phyloP scores from a whole-genome alignment of 345 rosid genomes.

The Sisymbrium altissimum region DNA sequence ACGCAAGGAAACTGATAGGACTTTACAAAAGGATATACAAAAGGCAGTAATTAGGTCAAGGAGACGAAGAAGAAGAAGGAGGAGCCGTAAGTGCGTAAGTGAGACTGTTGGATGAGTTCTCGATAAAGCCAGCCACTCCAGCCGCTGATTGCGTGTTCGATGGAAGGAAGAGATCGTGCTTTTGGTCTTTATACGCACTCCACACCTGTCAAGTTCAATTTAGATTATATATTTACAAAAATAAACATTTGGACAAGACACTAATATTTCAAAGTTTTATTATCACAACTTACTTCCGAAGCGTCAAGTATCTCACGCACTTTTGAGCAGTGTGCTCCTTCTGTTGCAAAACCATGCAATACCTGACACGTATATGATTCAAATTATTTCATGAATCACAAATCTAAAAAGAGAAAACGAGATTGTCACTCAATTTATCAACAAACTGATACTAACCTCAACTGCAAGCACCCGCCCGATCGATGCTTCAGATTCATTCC shows the following conservation, averaged over 20 bases:
- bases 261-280: background rate
- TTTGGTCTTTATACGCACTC: constrained; percentile 97
- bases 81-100: constrained; percentile 86
- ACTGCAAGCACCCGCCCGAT: constrained; percentile 97
- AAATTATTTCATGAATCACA: background rate
- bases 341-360: constrained; percentile 93
- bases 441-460: constrained; percentile 50
- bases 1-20: background rate
- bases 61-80: constrained; percentile 28
- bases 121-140: constrained; percentile 96
- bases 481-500: constrained; percentile 99
- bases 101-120: constrained; percentile 70
- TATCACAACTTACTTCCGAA: constrained; percentile 70
- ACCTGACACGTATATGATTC: constrained; percentile 44
- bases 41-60: constrained; percentile 11
- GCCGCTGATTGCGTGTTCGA: constrained; percentile 92
- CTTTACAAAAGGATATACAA: constrained; percentile 30
- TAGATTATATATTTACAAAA: background rate
- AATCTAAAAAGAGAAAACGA: background rate
- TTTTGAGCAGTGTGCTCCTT: constrained; percentile 92
- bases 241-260: background rate
- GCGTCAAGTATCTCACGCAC: constrained; percentile 80
- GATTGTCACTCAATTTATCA: background rate
- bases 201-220: constrained; percentile 54
- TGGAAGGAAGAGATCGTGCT: constrained; percentile 95